These are phyloP conservation scores for Fusarium sp. DNA, from an alignment of 2,329 filamentous ascomycete genomes.

Conservation along the genomic window DNA sequence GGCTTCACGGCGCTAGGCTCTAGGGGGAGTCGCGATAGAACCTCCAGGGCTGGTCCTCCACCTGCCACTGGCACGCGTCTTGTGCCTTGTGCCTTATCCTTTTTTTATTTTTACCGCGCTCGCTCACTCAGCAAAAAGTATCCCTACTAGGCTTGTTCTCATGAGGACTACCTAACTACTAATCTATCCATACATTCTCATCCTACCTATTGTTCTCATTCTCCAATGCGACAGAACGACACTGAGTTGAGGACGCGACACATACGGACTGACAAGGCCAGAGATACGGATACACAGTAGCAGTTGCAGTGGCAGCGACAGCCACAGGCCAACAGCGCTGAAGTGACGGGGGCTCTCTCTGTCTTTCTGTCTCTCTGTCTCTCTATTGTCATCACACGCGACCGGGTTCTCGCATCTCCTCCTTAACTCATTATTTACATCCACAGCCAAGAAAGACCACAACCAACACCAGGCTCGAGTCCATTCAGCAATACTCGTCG, in stretches of 20 bases:
- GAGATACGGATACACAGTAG: constrained; percentile 1
- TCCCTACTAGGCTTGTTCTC: constrained; percentile 31
- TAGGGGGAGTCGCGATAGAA: constrained; percentile 50
- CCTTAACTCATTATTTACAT: constrained; percentile 46
- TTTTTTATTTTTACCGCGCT: constrained; percentile 32
- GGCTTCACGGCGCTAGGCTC: constrained; percentile 47
- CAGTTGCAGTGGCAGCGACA: constrained; percentile 20
- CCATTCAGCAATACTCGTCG: constrained; percentile 4
- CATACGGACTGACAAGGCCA: constrained; percentile 12
- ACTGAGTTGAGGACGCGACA: constrained; percentile 15
- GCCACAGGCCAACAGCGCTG: constrained; percentile 18
- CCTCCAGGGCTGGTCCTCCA: constrained; percentile 47
- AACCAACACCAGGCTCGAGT: constrained; percentile 16
- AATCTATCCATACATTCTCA: constrained; percentile 6
- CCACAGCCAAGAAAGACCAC: constrained; percentile 22
- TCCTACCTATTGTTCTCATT: constrained; percentile 18
- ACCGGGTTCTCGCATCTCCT: constrained; percentile 43
- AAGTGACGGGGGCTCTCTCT: constrained; percentile 15
- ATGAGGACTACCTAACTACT: constrained; percentile 25
- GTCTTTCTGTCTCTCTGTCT: background rate
- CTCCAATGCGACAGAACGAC: constrained; percentile 21
- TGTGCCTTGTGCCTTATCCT: background rate
- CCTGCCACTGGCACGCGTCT: constrained; percentile 52
- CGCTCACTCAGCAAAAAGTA: constrained; percentile 39
- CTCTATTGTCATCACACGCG: constrained; percentile 42